Base-by-base conservation (phyloP, 108 stramenopile species). In the Aurantiochytrium sp. region DNA sequence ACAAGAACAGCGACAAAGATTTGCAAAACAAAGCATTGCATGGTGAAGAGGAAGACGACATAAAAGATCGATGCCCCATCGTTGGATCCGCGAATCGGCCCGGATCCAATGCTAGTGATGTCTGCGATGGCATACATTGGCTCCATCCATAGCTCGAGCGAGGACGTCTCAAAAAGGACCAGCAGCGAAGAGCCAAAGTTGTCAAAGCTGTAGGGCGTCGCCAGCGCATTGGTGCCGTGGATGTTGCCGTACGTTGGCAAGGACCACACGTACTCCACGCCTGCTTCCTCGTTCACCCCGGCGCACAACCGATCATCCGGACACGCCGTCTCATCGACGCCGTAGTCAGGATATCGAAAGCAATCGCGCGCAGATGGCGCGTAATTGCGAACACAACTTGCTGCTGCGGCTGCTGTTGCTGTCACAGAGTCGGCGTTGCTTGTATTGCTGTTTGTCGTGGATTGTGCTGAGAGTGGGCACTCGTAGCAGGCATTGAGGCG, bases 1-100 rank as follows among this genome's bases (percentile, higher is more conserved):
- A 95, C 91, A 76, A 95, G 91, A 10, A 95, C 93, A 12, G 94
- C 95, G 12, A 95, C 95, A 90, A 96, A 95, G 23, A 95, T 91
- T 87, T 96, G 93, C 83, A 95, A 87, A 42, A 95, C 91, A 88
- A 96, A 95, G 92, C 93, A 95, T 25, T 92, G 69, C 23, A 94
- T 93, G 29, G 95, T 58, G 19, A 95, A 58, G 43, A 95, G 87
- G 88, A 94, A 95, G 21, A 90, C 5, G 59, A 95, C 73, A 76
- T 95, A 96, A 88, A 90, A 94, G 51, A 72, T 28, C 4, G 44
- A 55, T 5, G 19, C 60, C 16, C 57, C 69, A 43, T 60, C 42
- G 72, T 91, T 72, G 6, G 29, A 35, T 28, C 64, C 64, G 29
- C 64, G 25, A 29, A 73, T 60, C 44, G 89, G 90, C 5, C 18